Base-by-base conservation (phyloP, 306 rosid genomes). In the Dryas drummondii region DNA sequence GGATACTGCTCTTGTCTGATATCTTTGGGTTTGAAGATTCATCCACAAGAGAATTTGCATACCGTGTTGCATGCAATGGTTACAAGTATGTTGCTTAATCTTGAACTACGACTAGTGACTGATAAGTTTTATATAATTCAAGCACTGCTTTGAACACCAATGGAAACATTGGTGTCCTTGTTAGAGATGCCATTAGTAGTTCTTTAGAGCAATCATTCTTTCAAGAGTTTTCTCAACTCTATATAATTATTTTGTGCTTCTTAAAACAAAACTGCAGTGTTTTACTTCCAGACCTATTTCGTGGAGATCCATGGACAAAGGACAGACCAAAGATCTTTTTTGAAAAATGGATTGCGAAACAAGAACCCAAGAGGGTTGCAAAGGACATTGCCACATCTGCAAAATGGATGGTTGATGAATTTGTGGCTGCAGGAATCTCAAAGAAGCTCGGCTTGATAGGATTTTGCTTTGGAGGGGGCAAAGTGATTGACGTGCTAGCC, bases 31-130 rank as follows among this genome's bases (percentile, higher is more conserved):
- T 86, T 45, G 87, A 90, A 86, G 88, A 93, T 78, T 80, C 96
- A 66, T 84, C 89, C 67, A 84, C 94, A 0, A 86, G 91, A 79
- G 93, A 93, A 55, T 90, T 93, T 54, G 98, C 97, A 7, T 93
- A 90, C 78, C 96, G 88, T 2, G 76, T 84, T 64, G 94, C 96
- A 17, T 93, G 96, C 87, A 90, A 79, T 70, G 98, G 96, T 61
- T 93, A 84, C 86, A 93, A 93, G 96, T 93, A 87, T 13, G 82
- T 50, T 80, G 57, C 79, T 74, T 54, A 44, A 60, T 66, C 55
- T 69, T 67, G 46, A 60, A 50, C 53, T 51, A 64, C 41, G 73
- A 11, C 76, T 13, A 60, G 4, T 9, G 49, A 68, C 4, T 53
- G 7, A 44, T 12, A 32, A 44, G 32, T n/a, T 42, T 4, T 37